Conservation (phyloP, 2,329 filamentous ascomycete genomes). For the Falciphora oryzae region DNA sequence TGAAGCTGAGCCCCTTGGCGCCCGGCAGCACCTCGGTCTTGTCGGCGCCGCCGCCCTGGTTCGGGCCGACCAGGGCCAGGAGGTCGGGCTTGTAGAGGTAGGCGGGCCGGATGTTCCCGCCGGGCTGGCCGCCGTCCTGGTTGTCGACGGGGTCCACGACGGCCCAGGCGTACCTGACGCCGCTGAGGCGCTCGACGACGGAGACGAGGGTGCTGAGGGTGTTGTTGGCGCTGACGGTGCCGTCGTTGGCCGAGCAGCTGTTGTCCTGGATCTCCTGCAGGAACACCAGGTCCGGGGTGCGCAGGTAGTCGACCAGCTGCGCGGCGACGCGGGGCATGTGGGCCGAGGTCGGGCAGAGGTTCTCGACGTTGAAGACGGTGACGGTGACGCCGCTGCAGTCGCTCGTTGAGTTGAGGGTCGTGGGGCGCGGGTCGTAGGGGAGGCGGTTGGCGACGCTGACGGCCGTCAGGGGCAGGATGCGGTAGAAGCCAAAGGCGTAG, state of each 20-base stretch:
- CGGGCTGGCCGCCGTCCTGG: conserved; percentile 59
- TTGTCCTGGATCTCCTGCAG: conserved; percentile 68
- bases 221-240: conserved; percentile 46
- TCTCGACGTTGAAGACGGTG: conserved; percentile 66
- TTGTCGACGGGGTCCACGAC: conserved; percentile 55
- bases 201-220: conserved; percentile 52
- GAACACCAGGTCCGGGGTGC: conserved; percentile 59
- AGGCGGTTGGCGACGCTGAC: conserved; percentile 39
- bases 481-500: conserved; percentile 63
- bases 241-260: conserved; percentile 55
- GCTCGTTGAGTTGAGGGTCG: conserved; percentile 46
- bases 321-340: conserved; percentile 53
- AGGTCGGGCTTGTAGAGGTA: conserved; percentile 62
- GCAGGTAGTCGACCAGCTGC: conserved; percentile 60
- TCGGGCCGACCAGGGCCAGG: conserved; percentile 53
- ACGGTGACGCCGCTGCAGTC: conserved; percentile 57
- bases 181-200: conserved; percentile 43
- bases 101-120: conserved; percentile 65
- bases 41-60: conserved; percentile 47
- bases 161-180: conserved; percentile 50
- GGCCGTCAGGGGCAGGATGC: conserved; percentile 57
- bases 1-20: conserved; percentile 52
- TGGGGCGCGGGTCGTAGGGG: conserved; percentile 42
- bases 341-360: conserved; percentile 50
- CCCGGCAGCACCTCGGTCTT: conserved; percentile 52